Conservation (phyloP, 2,329 filamentous ascomycete species). For the Penicillium brevicompactum region DNA sequence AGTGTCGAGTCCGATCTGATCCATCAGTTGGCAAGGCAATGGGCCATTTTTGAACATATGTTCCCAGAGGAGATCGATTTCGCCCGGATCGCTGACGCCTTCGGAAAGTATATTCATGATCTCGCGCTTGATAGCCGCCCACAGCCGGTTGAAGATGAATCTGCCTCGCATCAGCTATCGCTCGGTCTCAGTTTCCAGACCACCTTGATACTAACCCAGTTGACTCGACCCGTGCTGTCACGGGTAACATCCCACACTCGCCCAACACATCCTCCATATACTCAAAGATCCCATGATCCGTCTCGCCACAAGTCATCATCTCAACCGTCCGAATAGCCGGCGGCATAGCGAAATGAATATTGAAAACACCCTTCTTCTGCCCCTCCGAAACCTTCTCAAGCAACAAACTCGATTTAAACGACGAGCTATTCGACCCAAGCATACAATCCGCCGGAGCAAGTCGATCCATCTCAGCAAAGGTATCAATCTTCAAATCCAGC, state of each 20-base stretch:
- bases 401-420: constrained; percentile 55
- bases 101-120: constrained; percentile 52
- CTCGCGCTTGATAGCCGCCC: constrained; percentile 60
- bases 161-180: constrained; percentile 6
- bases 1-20: constrained; percentile 56
- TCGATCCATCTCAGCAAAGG: constrained; percentile 49
- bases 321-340: constrained; percentile 49
- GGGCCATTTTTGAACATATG: constrained; percentile 40
- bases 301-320: constrained; percentile 55
- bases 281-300: constrained; percentile 45
- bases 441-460: constrained; percentile 50
- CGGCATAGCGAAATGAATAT: constrained; percentile 57
- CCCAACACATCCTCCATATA: constrained; percentile 45
- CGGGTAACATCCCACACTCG: constrained; percentile 47
- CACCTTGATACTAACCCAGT: constrained; percentile 37
- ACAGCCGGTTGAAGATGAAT: constrained; percentile 59
- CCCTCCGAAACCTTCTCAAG: constrained; percentile 38
- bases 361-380: constrained; percentile 37
- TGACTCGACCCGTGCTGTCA: constrained; percentile 49
- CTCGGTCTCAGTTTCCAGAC: too few relatives aligned
- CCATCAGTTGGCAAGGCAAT: constrained; percentile 46
- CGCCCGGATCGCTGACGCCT: constrained; percentile 49
- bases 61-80: constrained; percentile 49
- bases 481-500: constrained; percentile 51
- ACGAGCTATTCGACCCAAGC: constrained; percentile 54